Conservation (phyloP, 148 eudicot genomes). For the Suaeda aralocaspica region DNA sequence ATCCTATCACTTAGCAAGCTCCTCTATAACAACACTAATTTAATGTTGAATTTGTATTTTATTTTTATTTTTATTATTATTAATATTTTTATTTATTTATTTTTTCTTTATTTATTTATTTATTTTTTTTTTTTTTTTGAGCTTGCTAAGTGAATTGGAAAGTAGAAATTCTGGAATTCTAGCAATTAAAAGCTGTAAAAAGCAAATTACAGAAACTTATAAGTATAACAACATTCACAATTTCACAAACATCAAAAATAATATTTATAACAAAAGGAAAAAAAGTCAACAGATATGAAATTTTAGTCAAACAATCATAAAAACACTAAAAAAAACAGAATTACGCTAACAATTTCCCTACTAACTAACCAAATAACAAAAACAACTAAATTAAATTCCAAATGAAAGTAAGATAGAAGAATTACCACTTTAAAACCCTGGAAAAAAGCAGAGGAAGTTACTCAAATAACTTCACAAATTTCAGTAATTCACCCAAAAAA, state of each 20-base stretch:
- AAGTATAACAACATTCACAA: neutral
- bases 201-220: slow-evolving; percentile 1
- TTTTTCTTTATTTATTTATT: neutral
- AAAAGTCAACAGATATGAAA: no score
- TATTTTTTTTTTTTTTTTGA: neutral
- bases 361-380: no score
- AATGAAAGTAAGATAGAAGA: neutral
- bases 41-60: neutral
- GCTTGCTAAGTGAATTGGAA: neutral
- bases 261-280: neutral
- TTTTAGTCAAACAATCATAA: neutral
- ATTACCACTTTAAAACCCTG: slow-evolving; percentile 8
- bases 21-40: slow-evolving; percentile 3
- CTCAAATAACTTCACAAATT: neutral
- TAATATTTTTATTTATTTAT: no score
- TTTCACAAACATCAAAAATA: no score
- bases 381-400: neutral
- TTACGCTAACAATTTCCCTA: no score
- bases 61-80: no score
- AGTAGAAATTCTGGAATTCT: neutral
- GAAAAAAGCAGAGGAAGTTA: slow-evolving; percentile 8
- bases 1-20: neutral
- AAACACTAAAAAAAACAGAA: neutral
- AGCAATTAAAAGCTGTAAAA: slow-evolving; percentile 14
- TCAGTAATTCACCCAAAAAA: no score